phyloP scores from a whole-genome alignment of 2,329 filamentous ascomycete genomes.

The Metarhizium rileyi region DNA sequence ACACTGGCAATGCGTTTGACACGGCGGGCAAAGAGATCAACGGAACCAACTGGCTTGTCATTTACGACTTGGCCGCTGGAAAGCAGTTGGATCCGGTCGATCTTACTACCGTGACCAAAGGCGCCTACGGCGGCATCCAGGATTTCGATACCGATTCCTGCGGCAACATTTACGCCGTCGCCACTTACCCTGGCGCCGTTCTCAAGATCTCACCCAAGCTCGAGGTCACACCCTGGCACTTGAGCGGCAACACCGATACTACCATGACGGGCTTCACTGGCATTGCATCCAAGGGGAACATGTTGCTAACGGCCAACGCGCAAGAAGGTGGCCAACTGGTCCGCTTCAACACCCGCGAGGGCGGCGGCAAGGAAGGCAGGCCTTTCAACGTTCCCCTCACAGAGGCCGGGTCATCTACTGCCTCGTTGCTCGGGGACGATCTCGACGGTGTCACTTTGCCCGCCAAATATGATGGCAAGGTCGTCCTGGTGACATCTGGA shows the following conservation, averaged over 20 bases:
- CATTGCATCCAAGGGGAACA: conserved; percentile 5
- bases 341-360: conserved; percentile 19
- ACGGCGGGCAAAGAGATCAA: conserved; percentile 24
- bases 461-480: conserved; percentile 20
- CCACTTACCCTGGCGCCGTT: conserved; percentile 27
- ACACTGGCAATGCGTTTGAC: conserved; percentile 25
- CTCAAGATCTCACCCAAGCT: conserved; percentile 21
- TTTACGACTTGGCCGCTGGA: conserved; percentile 19
- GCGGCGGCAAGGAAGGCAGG: neutral
- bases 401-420: too few species aligned
- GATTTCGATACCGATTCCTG: conserved; percentile 26
- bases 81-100: conserved; percentile 17
- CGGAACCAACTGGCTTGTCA: conserved; percentile 27
- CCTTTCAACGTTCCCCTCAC: neutral
- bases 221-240: conserved; percentile 16
- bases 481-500: conserved; percentile 24
- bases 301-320: conserved; percentile 22
- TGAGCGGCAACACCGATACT: neutral
- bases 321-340: conserved; percentile 26
- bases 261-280: conserved; percentile 9
- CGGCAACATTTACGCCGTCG: conserved; percentile 27
- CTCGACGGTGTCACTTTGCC: conserved; percentile 25
- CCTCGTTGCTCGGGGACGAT: neutral
- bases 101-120: conserved; percentile 8
- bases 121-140: conserved; percentile 27